phyloP scores from a whole-genome alignment of 2,329 filamentous ascomycete genomes.

The Phialophora macrospora region DNA sequence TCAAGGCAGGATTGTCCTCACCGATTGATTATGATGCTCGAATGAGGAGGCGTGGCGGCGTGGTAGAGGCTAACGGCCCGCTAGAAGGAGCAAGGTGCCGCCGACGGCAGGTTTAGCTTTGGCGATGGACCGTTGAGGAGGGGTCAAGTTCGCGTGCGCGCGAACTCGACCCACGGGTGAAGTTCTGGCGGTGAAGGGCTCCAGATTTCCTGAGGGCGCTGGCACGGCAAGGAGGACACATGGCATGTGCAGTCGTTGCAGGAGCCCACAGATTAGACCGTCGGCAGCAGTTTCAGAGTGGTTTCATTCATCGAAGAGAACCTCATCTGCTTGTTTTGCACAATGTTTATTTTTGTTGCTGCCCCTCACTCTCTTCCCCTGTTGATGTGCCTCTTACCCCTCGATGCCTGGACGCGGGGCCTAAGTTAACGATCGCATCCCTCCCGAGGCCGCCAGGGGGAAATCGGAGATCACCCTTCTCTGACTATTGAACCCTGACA shows the following conservation, averaged over 20 bases:
- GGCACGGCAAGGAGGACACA: conserved; percentile 1
- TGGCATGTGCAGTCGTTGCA: conserved; percentile 18
- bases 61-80: conserved; percentile 33
- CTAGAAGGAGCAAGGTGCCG: conserved; percentile 34
- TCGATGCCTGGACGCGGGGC: conserved; percentile 12
- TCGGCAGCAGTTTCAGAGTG: conserved; percentile 9
- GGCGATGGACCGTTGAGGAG: conserved; percentile 22
- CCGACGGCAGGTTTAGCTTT: conserved; percentile 18
- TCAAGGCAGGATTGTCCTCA: conserved; percentile 24
- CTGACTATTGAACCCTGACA: conserved; percentile 14
- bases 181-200: conserved; percentile 28
- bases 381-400: not conserved
- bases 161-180: conserved; percentile 29
- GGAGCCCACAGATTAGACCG: not conserved
- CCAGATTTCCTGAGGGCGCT: conserved; percentile 3
- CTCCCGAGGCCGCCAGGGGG: conserved; percentile 10
- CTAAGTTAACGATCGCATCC: conserved; percentile 6
- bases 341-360: conserved; percentile 17
- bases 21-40: conserved; percentile 29
- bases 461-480: conserved; percentile 15
- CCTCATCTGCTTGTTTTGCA: conserved; percentile 1
- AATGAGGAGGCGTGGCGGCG: conserved; percentile 29
- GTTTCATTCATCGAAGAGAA: conserved; percentile 3
- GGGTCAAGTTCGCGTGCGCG: conserved; percentile 22
- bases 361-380: conserved; percentile 5